These are phyloP conservation scores for Aspergillus amoenus DNA, from an alignment of 2,329 filamentous ascomycete genomes.

Conservation along the genomic window DNA sequence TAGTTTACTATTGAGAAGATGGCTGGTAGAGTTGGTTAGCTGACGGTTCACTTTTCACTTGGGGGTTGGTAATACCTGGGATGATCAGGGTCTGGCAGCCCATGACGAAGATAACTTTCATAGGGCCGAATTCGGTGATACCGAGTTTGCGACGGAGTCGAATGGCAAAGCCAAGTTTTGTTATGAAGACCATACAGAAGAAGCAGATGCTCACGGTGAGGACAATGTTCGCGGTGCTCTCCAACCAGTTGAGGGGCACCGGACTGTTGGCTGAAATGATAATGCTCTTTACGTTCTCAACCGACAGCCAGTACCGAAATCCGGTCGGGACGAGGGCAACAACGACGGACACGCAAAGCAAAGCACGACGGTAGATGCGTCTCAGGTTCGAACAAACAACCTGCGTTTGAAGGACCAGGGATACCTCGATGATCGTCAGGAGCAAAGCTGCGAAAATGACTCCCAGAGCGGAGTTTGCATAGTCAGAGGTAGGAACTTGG, in stretches of 20 bases:
- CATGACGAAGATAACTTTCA: conserved; percentile 68
- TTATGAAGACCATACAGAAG: conserved; percentile 62
- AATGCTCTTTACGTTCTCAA: conserved; percentile 50
- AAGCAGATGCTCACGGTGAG: conserved; percentile 59
- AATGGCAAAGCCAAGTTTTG: conserved; percentile 61
- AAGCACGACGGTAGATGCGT: conserved; percentile 41
- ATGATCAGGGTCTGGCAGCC: conserved; percentile 65
- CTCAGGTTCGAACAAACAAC: conserved; percentile 59
- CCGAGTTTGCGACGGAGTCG: conserved; percentile 56
- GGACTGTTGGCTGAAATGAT: conserved; percentile 37
- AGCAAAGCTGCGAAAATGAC: conserved; percentile 54
- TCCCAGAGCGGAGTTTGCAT: conserved; percentile 49
- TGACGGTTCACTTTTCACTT: conserved; percentile 17
- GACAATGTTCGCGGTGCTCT: conserved; percentile 49
- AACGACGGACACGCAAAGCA: conserved; percentile 50
- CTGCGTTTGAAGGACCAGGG: conserved; percentile 62
- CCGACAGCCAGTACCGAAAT: conserved; percentile 54
- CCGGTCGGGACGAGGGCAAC: conserved; percentile 54
- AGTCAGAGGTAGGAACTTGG: conserved; percentile 46
- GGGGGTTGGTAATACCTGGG: conserved; percentile 49
- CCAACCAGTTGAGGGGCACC: conserved; percentile 38
- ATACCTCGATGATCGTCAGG: conserved; percentile 55
- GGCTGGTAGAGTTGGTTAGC: conserved; percentile 40
- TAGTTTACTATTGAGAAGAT: conserved; percentile 62
- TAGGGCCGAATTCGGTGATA: conserved; percentile 60